Evolutionary conservation across 2,329 filamentous ascomycete species (phyloP).

Genomic region (Mycocentrospora acerina): DNA sequence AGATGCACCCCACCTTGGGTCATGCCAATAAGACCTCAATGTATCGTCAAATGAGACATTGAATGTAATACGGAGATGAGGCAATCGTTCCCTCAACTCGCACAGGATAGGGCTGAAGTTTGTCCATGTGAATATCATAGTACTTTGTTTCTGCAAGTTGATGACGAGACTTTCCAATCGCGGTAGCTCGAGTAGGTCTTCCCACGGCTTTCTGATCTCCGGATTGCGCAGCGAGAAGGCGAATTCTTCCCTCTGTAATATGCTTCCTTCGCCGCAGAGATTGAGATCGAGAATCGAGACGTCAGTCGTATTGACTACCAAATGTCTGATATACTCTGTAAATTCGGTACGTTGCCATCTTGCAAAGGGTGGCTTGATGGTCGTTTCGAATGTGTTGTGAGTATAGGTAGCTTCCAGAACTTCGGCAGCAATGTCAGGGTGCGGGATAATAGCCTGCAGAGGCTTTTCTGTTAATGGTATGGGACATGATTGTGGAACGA

Average conservation of each 20-base stretch:
- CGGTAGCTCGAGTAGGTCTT: conserved; percentile 7
- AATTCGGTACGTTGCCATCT: conserved; percentile 1
- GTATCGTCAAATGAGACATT: conserved; percentile 13
- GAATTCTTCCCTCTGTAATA: conserved; percentile 1
- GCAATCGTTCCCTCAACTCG: conserved; percentile 7
- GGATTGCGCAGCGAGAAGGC: not conserved
- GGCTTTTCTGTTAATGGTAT: conserved; percentile 2
- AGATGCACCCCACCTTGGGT: conserved; percentile 1
- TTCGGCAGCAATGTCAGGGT: conserved; percentile 8
- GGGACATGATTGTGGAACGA: conserved; percentile 3
- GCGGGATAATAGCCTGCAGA: not conserved
- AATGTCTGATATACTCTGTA: conserved; percentile 11
- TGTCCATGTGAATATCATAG: conserved; percentile 6
- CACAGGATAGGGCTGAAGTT: conserved; percentile 16
- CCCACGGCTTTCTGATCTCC: conserved; percentile 6
- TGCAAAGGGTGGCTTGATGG: not conserved
- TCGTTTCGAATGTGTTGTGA: conserved; percentile 9
- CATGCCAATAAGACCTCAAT: conserved; percentile 9
- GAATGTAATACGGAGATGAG: conserved; percentile 9
- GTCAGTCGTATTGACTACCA: conserved; percentile 10
- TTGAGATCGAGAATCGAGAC: not conserved
- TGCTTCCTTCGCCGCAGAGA: not conserved
- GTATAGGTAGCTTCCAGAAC: conserved; percentile 13
- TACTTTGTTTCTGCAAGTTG: conserved; percentile 7
- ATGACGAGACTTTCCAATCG: conserved; percentile 13